Conservation (phyloP, 495 filamentous ascomycete species). For the Penicillium mononematosum region DNA sequence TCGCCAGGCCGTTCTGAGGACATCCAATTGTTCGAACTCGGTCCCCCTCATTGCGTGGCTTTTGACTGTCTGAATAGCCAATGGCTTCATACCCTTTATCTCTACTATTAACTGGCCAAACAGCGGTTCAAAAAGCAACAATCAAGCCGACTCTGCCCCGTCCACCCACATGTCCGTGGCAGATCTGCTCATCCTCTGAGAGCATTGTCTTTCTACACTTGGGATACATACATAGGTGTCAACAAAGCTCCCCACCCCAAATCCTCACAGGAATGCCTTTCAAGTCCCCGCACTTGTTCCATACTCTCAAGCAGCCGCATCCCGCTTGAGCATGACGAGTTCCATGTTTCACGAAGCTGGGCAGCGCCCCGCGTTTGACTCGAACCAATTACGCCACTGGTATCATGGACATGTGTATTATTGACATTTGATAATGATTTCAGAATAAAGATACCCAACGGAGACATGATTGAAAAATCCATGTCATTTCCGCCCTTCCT, state of each 20-base stretch:
- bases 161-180: neutral
- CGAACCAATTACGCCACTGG: neutral
- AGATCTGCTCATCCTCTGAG: neutral
- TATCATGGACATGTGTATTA: constrained; percentile 1
- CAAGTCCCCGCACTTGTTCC: neutral
- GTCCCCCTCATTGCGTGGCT: neutral
- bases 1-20: constrained; percentile 83
- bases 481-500: neutral
- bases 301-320: constrained; percentile 1
- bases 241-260: neutral
- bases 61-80: neutral
- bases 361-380: neutral
- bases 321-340: neutral
- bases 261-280: constrained; percentile 1
- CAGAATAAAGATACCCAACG: constrained; percentile 14
- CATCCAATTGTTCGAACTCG: neutral
- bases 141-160: neutral
- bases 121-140: neutral
- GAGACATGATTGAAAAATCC: constrained; percentile 5
- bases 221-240: neutral
- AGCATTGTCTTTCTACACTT: neutral
- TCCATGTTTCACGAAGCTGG: neutral
- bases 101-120: neutral
- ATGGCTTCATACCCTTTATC: neutral
- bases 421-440: constrained; percentile 9